These are phyloP conservation scores for Lolium perenne DNA, from an alignment of 176 grass and related monocot species.

Conservation along the genomic window DNA sequence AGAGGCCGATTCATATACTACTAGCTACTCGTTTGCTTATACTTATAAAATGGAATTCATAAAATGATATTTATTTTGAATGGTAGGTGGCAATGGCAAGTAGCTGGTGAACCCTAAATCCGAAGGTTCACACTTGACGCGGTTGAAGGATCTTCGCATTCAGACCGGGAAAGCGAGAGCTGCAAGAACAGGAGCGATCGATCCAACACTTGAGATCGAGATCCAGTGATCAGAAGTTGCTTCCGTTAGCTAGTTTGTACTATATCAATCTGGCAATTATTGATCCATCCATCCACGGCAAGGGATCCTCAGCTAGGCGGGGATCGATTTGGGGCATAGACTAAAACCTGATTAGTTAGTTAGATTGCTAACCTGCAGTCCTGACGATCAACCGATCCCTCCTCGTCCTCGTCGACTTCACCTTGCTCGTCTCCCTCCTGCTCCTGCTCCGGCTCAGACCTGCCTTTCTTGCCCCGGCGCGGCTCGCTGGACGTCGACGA, in stretches of 20 bases:
- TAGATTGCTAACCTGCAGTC: no score
- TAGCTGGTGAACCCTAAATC: constrained; percentile 23
- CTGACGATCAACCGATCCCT: no score
- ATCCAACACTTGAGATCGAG: background rate
- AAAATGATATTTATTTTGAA: background rate
- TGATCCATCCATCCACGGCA: no score
- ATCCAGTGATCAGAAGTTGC: no score
- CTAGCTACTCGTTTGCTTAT: no score
- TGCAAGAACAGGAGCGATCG: background rate
- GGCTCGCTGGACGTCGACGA: constrained; percentile 53
- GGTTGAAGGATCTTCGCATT: background rate
- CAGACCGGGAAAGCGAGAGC: background rate
- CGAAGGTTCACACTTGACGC: constrained; percentile 24
- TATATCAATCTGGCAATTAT: no score
- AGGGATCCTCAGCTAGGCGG: no score
- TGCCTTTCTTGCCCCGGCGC: constrained; percentile 30
- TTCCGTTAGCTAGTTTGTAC: no score
- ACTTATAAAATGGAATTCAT: no score
- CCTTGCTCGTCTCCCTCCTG: constrained; percentile 24
- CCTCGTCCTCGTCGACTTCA: background rate
- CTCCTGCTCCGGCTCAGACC: background rate
- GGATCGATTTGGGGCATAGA: background rate
- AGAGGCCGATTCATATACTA: no score
- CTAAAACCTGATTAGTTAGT: no score
- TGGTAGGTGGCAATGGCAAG: background rate